Conservation (phyloP, 179 eudicot genomes). For the Amaranthus tricolor region DNA sequence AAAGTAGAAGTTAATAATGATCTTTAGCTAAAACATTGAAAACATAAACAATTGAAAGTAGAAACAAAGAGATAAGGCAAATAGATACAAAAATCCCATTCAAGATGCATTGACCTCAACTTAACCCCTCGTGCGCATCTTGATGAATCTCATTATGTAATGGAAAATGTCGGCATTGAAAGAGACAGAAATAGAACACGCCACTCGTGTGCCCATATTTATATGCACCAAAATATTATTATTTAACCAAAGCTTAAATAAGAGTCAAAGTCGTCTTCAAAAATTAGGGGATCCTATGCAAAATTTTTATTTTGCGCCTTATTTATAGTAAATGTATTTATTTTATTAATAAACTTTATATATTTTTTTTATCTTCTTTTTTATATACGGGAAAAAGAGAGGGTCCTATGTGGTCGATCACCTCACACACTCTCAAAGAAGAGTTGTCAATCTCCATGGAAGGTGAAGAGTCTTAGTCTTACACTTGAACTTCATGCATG, state of each 20-base stretch:
- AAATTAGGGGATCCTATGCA: background rate
- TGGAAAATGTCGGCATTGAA: slow-evolving; percentile 11
- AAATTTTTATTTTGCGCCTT: too few species aligned
- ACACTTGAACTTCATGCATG: background rate
- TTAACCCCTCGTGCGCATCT: slow-evolving; percentile 29
- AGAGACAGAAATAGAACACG: slow-evolving; percentile 25
- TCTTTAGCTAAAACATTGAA: too few species aligned
- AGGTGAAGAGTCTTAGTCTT: slow-evolving; percentile 24
- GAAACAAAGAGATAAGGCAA: background rate
- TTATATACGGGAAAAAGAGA: too few species aligned
- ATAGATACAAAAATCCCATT: slow-evolving; percentile 2
- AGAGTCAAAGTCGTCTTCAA: too few species aligned
- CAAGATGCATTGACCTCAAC: too few species aligned
- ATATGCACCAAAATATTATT: background rate
- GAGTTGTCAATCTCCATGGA: background rate
- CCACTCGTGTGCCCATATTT: slow-evolving; percentile 31
- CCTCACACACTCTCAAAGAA: too few species aligned
- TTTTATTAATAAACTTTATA: too few species aligned
- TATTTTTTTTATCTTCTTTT: too few species aligned
- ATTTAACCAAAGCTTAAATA: background rate
- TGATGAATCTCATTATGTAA: slow-evolving; percentile 8
- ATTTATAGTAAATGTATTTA: too few species aligned
- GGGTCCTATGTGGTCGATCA: too few species aligned
- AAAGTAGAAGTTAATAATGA: too few species aligned
- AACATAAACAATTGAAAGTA: background rate